Evolutionary conservation across 768 basidiomycete species (phyloP).

Genomic region (Leucosporidium creatinivorum): DNA sequence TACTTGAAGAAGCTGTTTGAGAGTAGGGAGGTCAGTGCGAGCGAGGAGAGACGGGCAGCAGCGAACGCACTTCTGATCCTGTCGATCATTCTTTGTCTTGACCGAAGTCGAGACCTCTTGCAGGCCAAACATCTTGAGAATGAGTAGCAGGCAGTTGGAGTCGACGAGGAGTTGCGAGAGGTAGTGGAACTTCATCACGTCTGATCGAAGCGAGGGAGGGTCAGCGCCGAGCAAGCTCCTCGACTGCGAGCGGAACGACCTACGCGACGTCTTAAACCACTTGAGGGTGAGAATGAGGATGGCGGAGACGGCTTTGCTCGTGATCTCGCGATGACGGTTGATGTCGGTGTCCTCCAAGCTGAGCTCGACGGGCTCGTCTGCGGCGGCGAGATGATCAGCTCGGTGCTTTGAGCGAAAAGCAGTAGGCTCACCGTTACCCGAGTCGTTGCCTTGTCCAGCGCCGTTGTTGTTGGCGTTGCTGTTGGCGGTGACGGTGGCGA

Average conservation of each 20-base stretch:
- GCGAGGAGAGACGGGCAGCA: constrained; percentile 11
- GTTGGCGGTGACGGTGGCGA: constrained; percentile 85
- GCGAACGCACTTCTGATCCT: constrained; percentile 41
- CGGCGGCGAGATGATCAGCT: constrained; percentile 18
- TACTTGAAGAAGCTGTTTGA: constrained; percentile 83
- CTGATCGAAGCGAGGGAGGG: constrained; percentile 45
- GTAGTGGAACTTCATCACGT: constrained; percentile 98
- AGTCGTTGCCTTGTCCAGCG: neutral
- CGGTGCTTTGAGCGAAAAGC: neutral
- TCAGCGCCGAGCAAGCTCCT: neutral
- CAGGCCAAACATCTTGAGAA: constrained; percentile 96
- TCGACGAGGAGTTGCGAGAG: constrained; percentile 91
- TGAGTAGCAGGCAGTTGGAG: constrained; percentile 84
- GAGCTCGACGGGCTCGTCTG: constrained; percentile 51
- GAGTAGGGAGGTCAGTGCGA: neutral
- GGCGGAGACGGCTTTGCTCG: constrained; percentile 92
- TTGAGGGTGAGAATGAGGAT: constrained; percentile 82
- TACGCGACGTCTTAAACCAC: constrained; percentile 99
- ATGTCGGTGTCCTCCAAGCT: constrained; percentile 88
- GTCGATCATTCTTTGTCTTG: constrained; percentile 72
- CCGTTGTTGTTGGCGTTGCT: constrained; percentile 33
- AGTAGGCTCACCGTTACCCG: neutral
- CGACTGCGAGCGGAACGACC: constrained; percentile 41
- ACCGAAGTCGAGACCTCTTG: constrained; percentile 81
- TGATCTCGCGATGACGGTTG: constrained; percentile 90